Evolutionary conservation across 176 grass and related monocot genomes (phyloP).

Genomic region (Secale cereale): DNA sequence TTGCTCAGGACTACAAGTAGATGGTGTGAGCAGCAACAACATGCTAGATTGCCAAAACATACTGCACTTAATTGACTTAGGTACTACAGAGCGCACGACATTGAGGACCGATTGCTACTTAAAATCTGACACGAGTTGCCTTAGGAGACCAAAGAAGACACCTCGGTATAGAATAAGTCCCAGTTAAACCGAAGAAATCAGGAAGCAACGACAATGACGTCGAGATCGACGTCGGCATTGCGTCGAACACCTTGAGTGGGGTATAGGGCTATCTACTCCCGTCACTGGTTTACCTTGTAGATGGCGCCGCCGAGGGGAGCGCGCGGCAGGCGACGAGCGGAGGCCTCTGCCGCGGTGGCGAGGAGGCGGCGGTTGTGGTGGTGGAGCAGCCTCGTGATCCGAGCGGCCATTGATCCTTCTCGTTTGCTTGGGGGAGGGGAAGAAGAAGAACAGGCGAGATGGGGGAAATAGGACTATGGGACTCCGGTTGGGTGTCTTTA

Average conservation of each 20-base stretch:
- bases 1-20: background rate
- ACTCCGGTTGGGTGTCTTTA: background rate
- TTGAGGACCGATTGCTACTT: background rate
- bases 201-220: background rate
- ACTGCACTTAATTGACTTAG: background rate
- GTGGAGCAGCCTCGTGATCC: constrained; percentile 29
- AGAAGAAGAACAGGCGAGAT: background rate
- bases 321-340: background rate
- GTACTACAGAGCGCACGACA: background rate
- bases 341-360: constrained; percentile 21
- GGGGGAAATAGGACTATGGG: background rate
- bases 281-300: constrained; percentile 25
- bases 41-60: background rate
- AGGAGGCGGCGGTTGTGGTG: constrained; percentile 23
- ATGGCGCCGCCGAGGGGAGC: background rate
- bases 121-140: background rate
- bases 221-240: background rate
- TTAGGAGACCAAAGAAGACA: background rate
- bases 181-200: background rate
- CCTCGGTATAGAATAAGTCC: background rate
- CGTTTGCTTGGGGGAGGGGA: constrained; percentile 22
- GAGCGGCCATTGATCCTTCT: constrained; percentile 22
- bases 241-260: constrained; percentile 32
- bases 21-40: background rate
- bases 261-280: background rate